Evolutionary conservation across 2,329 filamentous ascomycete genomes (phyloP).

Genomic region (Colletotrichum caudatum): DNA sequence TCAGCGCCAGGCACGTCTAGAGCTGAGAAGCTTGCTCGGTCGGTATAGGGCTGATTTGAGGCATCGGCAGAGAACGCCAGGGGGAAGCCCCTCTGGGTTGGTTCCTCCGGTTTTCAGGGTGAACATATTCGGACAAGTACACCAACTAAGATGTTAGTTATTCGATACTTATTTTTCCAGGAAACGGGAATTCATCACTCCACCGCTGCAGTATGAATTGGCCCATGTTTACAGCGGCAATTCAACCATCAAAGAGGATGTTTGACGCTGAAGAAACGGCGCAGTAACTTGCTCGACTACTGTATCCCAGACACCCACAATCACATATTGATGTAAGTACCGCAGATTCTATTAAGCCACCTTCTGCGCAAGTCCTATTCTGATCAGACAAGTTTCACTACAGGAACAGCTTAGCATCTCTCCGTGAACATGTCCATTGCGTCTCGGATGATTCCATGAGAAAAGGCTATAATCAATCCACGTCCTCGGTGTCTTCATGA

Average conservation of each 20-base stretch:
- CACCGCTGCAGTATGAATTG: slow-evolving; percentile 1
- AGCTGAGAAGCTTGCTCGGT: neutral
- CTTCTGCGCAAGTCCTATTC: too few relatives aligned
- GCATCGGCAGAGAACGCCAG: neutral
- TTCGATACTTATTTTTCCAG: neutral
- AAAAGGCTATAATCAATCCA: too few relatives aligned
- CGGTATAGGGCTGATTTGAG: neutral
- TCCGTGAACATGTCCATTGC: too few relatives aligned
- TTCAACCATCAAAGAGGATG: neutral
- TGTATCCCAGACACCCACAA: neutral
- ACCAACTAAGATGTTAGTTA: too few relatives aligned
- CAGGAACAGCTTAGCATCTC: too few relatives aligned
- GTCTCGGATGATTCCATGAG: too few relatives aligned
- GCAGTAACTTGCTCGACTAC: neutral
- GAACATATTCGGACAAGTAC: neutral
- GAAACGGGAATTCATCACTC: slow-evolving; percentile 5
- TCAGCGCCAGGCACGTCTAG: neutral
- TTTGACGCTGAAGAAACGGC: neutral
- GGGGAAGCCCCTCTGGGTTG: too few relatives aligned
- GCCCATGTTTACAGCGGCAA: neutral
- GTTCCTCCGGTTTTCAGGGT: too few relatives aligned
- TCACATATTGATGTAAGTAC: neutral
- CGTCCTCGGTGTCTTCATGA: too few relatives aligned
- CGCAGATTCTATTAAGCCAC: neutral
- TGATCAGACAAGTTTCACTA: neutral